phyloP scores from a whole-genome alignment of 371 early-diverging fungal genomes.

The Mucor racemosus region DNA sequence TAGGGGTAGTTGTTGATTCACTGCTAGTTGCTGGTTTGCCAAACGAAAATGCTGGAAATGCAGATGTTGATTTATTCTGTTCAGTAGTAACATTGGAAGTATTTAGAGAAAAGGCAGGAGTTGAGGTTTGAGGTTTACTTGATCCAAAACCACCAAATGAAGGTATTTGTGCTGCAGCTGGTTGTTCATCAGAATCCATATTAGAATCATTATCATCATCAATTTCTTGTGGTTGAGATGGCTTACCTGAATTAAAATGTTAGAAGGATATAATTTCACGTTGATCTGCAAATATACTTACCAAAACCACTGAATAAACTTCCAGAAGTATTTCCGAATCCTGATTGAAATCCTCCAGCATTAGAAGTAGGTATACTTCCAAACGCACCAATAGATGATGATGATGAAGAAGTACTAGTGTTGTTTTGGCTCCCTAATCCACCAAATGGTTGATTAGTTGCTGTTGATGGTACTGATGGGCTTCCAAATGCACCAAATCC shows the following conservation, averaged over 20 bases:
- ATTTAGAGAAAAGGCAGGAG: not conserved
- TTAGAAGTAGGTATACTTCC: conserved; percentile 6
- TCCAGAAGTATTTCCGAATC: not conserved
- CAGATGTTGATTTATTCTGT: not conserved
- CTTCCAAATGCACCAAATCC: conserved; percentile 14
- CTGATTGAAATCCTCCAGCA: conserved; percentile 6
- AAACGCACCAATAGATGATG: not conserved
- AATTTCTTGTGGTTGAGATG: not conserved
- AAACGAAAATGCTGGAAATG: conserved; percentile 19
- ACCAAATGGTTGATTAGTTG: conserved; percentile 2
- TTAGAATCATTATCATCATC: conserved; percentile 6
- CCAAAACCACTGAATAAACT: conserved; percentile 2
- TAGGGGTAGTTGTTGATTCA: not conserved
- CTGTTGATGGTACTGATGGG: not conserved
- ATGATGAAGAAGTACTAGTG: too few relatives aligned
- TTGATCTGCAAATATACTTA: not conserved
- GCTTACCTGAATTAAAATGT: not conserved
- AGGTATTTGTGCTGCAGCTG: not conserved
- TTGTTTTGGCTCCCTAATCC: not conserved
- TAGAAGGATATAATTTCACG: not conserved
- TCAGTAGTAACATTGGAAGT: not conserved
- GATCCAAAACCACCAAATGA: not conserved
- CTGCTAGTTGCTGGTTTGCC: conserved; percentile 5
- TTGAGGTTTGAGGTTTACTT: conserved; percentile 7
- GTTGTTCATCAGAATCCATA: conserved; percentile 16